Evolutionary conservation across 345 rosid genomes (phyloP).

Genomic region (Syzygium aqueum): DNA sequence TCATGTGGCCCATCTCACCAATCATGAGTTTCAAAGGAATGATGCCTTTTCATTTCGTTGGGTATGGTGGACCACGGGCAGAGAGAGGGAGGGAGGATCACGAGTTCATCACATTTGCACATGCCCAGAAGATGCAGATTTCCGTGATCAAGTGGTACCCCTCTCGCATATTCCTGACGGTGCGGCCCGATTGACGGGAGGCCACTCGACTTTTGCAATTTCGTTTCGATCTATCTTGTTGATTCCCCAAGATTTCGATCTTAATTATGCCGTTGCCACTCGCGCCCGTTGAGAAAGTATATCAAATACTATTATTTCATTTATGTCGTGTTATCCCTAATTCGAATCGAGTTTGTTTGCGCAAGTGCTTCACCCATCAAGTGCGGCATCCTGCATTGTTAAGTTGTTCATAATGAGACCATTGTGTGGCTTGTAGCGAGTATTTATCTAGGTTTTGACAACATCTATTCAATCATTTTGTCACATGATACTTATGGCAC

Average conservation of each 20-base stretch:
- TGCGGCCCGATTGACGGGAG: rapidly evolving
- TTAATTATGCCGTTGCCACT: not conserved
- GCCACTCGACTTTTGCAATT: not conserved
- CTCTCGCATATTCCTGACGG: not conserved
- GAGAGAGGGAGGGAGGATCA: not conserved
- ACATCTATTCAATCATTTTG: not conserved
- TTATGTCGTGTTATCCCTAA: not conserved
- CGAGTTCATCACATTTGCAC: not conserved
- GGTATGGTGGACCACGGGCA: not conserved
- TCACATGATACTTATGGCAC: not conserved
- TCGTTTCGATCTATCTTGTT: not conserved
- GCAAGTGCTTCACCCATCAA: not conserved
- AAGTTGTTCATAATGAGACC: not conserved
- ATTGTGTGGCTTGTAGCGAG: not conserved
- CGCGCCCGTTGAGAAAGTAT: not conserved
- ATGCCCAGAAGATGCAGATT: not conserved
- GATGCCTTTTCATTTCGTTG: not conserved
- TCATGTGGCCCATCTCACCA: not conserved
- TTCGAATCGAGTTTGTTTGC: not conserved
- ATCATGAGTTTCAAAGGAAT: not conserved
- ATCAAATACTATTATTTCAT: not conserved
- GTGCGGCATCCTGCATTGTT: not conserved
- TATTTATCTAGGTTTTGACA: not conserved
- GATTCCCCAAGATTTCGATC: not conserved
- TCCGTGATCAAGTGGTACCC: not conserved